Percentiles rank a stretch among this genome's conserved stretches.
These are phyloP conservation scores for Cylindrodendrum hubeiense DNA, from an alignment of 2,329 filamentous ascomycete genomes.

Conservation along the genomic window DNA sequence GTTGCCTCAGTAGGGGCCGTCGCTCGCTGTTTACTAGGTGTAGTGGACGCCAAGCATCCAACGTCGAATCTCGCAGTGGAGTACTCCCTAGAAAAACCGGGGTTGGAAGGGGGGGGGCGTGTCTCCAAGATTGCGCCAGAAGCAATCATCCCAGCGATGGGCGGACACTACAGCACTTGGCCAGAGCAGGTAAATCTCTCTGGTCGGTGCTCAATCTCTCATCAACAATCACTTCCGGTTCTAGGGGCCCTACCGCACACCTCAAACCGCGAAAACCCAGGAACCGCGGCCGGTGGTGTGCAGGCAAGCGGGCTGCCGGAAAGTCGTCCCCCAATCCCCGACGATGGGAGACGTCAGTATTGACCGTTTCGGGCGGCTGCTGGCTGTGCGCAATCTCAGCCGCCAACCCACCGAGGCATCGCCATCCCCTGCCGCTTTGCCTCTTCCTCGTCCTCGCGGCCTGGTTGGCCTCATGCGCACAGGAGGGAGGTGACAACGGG, in stretches of 20 bases:
- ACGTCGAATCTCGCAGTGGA: neutral
- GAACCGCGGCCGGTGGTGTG: neutral
- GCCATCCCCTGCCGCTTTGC: neutral
- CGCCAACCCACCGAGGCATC: neutral
- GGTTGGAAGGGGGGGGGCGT: neutral
- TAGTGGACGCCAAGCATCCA: no score
- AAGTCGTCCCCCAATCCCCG: neutral
- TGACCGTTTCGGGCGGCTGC: neutral
- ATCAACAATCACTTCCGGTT: neutral
- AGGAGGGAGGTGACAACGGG: neutral
- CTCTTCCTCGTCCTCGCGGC: neutral
- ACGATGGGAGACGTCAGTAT: neutral
- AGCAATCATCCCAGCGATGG: neutral
- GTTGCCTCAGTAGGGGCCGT: constrained; percentile 9
- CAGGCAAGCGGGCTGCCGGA: neutral
- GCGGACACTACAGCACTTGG: no score
- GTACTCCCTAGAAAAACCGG: neutral
- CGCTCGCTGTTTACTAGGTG: neutral
- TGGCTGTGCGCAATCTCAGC: no score
- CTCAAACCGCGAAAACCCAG: no score
- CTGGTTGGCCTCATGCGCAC: neutral
- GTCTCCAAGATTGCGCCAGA: neutral
- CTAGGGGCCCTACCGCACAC: no score
- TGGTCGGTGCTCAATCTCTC: neutral
- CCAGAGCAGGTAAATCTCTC: neutral